Evolutionary conservation across 2,329 filamentous ascomycete genomes (phyloP).

Genomic region (Emmonsiellopsis sp.): DNA sequence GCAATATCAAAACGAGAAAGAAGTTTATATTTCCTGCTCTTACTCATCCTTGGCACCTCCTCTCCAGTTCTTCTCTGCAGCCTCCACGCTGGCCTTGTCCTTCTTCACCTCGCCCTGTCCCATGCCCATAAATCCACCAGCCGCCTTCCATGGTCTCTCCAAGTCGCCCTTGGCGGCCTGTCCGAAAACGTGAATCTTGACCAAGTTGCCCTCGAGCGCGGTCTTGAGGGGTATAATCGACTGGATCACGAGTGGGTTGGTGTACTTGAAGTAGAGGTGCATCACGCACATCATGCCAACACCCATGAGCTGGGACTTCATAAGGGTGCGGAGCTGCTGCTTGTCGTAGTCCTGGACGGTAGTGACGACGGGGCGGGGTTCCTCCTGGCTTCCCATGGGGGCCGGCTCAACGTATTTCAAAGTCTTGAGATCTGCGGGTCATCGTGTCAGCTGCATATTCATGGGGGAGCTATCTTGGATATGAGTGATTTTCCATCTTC

Average conservation of each 20-base stretch:
- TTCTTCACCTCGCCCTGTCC: conserved; percentile 65
- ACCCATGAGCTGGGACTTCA: conserved; percentile 91
- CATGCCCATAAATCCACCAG: conserved; percentile 72
- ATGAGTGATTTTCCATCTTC: background rate
- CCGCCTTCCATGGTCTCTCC: conserved; percentile 89
- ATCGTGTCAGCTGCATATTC: too few species aligned
- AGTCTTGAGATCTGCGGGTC: conserved; percentile 71
- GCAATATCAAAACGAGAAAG: too few species aligned
- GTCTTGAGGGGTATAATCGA: conserved; percentile 96
- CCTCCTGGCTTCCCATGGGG: conserved; percentile 84
- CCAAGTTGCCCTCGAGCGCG: conserved; percentile 86
- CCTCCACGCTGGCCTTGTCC: conserved; percentile 68
- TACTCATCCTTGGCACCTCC: conserved; percentile 45
- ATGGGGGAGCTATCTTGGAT: background rate
- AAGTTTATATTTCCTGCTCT: too few species aligned
- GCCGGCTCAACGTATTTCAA: conserved; percentile 98
- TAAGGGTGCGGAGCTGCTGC: conserved; percentile 70
- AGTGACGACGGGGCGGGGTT: conserved; percentile 92
- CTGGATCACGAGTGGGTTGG: conserved; percentile 97
- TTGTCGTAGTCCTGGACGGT: conserved; percentile 94
- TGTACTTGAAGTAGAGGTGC: conserved; percentile 99
- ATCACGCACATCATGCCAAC: conserved; percentile 97
- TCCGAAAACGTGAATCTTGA: conserved; percentile 91
- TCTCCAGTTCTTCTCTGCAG: conserved; percentile 41
- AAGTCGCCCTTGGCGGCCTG: conserved; percentile 81